phyloP scores from a whole-genome alignment of 768 basidiomycete species.

The Phylloporus sp. region DNA sequence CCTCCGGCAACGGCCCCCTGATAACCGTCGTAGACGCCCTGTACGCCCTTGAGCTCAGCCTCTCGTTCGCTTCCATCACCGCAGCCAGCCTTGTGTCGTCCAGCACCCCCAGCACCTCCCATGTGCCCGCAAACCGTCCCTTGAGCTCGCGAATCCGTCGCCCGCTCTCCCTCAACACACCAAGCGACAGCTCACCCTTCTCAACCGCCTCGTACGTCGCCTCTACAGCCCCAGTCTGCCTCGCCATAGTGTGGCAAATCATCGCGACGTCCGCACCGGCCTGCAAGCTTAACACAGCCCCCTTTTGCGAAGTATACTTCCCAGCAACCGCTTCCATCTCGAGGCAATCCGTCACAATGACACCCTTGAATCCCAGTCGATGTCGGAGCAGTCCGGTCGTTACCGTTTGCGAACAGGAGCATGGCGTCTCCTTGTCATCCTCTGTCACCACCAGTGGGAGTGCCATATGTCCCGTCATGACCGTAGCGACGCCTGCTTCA shows the following conservation, averaged over 20 bases:
- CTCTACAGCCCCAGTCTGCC: slow-evolving; percentile 53
- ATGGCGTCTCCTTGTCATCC: slow-evolving; percentile 47
- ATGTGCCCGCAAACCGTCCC: slow-evolving; percentile 43
- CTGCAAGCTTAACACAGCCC: slow-evolving; percentile 51
- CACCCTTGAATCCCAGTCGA: slow-evolving; percentile 50
- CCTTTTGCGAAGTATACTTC: slow-evolving; percentile 32
- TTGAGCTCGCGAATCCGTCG: slow-evolving; percentile 49
- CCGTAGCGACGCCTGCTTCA: slow-evolving; percentile 41
- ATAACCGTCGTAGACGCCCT: slow-evolving; percentile 44
- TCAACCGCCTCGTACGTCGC: slow-evolving; percentile 49
- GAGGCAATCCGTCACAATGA: slow-evolving; percentile 70
- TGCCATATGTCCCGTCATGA: slow-evolving; percentile 77
- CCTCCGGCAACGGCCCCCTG: slow-evolving; percentile 37
- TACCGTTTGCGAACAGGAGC: slow-evolving; percentile 52
- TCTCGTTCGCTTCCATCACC: slow-evolving; percentile 38
- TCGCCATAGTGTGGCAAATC: slow-evolving; percentile 61
- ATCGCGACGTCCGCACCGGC: slow-evolving; percentile 73
- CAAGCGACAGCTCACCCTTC: slow-evolving; percentile 38
- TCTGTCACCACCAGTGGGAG: slow-evolving; percentile 47
- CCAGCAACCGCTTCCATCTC: slow-evolving; percentile 72
- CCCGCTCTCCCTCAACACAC: slow-evolving; percentile 40
- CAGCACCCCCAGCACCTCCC: slow-evolving; percentile 37
- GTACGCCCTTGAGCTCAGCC: slow-evolving; percentile 48
- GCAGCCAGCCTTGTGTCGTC: slow-evolving; percentile 20
- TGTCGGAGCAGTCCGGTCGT: slow-evolving; percentile 51